These are phyloP conservation scores for Auxenochlorella pyrenoidosa DNA, from an alignment of 139 green algal genomes.

Conservation along the genomic window DNA sequence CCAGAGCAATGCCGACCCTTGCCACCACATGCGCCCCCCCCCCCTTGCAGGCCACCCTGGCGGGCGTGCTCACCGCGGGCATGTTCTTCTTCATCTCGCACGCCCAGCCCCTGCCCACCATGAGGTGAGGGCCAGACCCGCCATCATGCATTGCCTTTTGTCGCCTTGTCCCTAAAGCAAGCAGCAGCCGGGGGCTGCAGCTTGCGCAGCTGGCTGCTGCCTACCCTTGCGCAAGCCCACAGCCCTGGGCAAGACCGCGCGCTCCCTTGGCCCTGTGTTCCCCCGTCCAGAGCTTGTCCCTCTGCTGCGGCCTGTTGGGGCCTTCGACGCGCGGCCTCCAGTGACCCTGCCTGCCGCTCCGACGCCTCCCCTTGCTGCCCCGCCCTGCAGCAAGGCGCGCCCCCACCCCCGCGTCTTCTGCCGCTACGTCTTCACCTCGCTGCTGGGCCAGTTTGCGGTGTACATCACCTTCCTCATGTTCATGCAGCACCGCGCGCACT, in stretches of 20 bases:
- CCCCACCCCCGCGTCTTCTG: slow-evolving; percentile 96
- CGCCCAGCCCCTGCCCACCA: slow-evolving; percentile 81
- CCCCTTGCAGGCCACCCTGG: slow-evolving; percentile 78
- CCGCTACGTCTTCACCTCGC: slow-evolving; percentile 91
- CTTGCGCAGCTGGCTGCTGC: too few species aligned
- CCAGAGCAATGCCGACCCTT: background rate
- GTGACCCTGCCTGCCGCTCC: background rate
- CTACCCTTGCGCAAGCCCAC: too few species aligned
- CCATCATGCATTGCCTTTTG: background rate
- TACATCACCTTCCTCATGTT: slow-evolving; percentile 84
- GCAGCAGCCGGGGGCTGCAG: too few species aligned
- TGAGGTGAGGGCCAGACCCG: slow-evolving; percentile 57
- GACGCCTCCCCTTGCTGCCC: background rate
- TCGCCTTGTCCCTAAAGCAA: background rate
- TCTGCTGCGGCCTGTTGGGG: too few species aligned
- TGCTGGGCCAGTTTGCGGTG: slow-evolving; percentile 93
- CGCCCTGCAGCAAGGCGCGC: slow-evolving; percentile 50
- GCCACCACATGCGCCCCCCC: background rate
- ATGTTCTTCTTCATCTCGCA: slow-evolving; percentile 98
- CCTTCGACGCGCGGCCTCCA: too few species aligned
- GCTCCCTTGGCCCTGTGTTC: too few species aligned
- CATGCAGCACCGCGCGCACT: slow-evolving; percentile 72
- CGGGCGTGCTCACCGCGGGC: slow-evolving; percentile 83
- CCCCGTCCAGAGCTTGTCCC: background rate
- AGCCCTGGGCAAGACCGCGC: too few species aligned